Evolutionary conservation across 495 filamentous ascomycete genomes (phyloP).

Genomic region (Tuber brumale): DNA sequence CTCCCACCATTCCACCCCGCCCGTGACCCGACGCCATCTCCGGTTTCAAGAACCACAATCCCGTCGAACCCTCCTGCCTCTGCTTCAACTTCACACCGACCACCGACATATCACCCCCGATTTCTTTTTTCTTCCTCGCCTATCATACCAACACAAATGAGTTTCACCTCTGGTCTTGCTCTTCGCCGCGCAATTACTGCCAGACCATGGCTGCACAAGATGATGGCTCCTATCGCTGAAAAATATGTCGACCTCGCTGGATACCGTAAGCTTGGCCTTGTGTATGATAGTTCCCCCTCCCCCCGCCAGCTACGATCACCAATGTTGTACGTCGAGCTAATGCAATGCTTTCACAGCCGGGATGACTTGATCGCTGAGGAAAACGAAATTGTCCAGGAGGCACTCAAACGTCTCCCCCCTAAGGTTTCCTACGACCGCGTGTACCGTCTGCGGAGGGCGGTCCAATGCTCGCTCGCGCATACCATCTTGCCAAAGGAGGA

Average conservation of each 20-base stretch:
- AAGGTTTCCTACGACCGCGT: conserved; percentile 94
- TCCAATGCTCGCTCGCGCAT: conserved; percentile 85
- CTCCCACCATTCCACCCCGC: neutral
- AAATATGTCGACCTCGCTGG: conserved; percentile 83
- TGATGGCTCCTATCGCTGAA: conserved; percentile 68
- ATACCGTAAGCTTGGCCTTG: conserved; percentile 87
- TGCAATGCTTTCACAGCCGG: conserved; percentile 51
- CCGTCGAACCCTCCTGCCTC: neutral
- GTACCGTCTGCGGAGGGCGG: conserved; percentile 89
- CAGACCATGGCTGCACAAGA: conserved; percentile 73
- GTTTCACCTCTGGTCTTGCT: neutral
- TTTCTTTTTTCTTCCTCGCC: neutral
- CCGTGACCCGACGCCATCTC: neutral
- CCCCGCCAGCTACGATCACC: neutral
- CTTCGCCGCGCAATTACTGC: conserved; percentile 49
- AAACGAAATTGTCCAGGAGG: conserved; percentile 71
- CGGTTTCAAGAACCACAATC: neutral
- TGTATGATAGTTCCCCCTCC: conserved; percentile 50
- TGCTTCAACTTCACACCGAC: neutral
- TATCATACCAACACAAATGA: neutral
- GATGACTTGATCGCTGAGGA: conserved; percentile 94
- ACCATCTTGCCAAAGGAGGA: conserved; percentile 74
- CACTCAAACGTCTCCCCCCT: conserved; percentile 79
- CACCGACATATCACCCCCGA: neutral
- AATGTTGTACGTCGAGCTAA: neutral